Percentiles rank a stretch among this genome's conserved stretches.
Conservation (phyloP, 768 basidiomycete species). For the Pleurotus citrinopileatus region DNA sequence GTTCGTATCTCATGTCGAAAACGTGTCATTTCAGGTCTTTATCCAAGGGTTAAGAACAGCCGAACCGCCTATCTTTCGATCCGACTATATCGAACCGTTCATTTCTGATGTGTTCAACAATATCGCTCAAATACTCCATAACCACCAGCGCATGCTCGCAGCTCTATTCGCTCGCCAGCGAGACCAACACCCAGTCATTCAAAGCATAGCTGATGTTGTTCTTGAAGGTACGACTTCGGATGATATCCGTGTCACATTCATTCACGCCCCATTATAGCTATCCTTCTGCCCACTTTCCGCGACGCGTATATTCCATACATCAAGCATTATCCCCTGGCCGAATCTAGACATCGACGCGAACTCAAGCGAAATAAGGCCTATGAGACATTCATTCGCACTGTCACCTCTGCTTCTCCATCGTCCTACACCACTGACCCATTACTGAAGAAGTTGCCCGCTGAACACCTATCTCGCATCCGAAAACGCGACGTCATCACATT, state of each 20-base stretch:
- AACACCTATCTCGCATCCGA: slow-evolving; percentile 58
- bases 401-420: slow-evolving; percentile 26
- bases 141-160: slow-evolving; percentile 68
- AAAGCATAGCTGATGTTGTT: slow-evolving; percentile 82
- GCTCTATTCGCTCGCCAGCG: slow-evolving; percentile 77
- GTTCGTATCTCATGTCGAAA: slow-evolving; percentile 1
- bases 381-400: slow-evolving; percentile 60
- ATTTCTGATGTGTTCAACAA: slow-evolving; percentile 85
- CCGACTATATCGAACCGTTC: slow-evolving; percentile 57
- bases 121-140: slow-evolving; percentile 58
- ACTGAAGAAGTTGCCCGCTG: not conserved
- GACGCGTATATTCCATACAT: slow-evolving; percentile 77
- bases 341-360: slow-evolving; percentile 78
- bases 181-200: slow-evolving; percentile 82
- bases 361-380: slow-evolving; percentile 67
- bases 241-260: not conserved
- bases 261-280: slow-evolving; percentile 28
- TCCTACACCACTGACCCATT: not conserved
- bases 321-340: slow-evolving; percentile 85
- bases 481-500: slow-evolving; percentile 82
- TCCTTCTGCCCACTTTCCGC: slow-evolving; percentile 49
- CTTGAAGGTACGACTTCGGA: slow-evolving; percentile 57
- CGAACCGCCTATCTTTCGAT: slow-evolving; percentile 63
- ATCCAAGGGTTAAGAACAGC: slow-evolving; percentile 60
- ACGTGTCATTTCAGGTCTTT: slow-evolving; percentile 52